Base-by-base conservation (phyloP, 2,329 filamentous ascomycete genomes). In the Hymenoscyphus salicellus region DNA sequence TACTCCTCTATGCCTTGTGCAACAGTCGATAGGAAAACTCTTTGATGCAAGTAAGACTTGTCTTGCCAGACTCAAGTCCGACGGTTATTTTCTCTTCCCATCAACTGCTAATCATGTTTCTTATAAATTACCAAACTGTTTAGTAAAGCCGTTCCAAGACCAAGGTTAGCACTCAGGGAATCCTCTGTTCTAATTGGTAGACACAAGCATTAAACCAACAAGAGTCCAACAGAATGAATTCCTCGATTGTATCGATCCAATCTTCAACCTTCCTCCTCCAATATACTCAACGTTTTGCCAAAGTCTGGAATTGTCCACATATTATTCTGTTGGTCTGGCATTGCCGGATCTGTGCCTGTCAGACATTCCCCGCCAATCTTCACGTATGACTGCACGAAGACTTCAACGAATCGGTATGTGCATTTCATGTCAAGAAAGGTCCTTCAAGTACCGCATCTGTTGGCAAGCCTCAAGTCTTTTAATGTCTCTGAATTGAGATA, bases 141-240 rank as follows among this genome's bases (percentile, higher is more conserved):
- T 49, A 20, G n/a, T 49, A 26, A 26, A 23, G 11, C 8, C 26
- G 10, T 49, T 6, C 43, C n/a, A 49, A 23, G 8, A 20, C 20
- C 43, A 23, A 23, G 10, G 43, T 20, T 23, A 49, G 43, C 43
- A 23, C 20, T 11, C n/a, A 2, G 8, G 43, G 43, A 46, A 20
- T 46, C n/a, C 23, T 11, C 46, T 26, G n/a, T 60, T 52, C 30
- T 60, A 49, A 60, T 61, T 64, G 52, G 58, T 30, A 52, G 46
- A 23, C 46, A 52, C n/a, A 23, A 23, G 43, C n/a, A 10, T 49
- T 49, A 8, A 52, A 52, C 20, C 46, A 52, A 52, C 20, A 52
- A 14, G 8, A 26, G 20, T 52, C 20, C 46, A 52, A 52, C 46
- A 26, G 20, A 52, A 52, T 26, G 20, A 38, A 38, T 38, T 38